These are phyloP conservation scores for Volvariella surrecta DNA, from an alignment of 1,284 basidiomycete genomes.

Conservation along the genomic window DNA sequence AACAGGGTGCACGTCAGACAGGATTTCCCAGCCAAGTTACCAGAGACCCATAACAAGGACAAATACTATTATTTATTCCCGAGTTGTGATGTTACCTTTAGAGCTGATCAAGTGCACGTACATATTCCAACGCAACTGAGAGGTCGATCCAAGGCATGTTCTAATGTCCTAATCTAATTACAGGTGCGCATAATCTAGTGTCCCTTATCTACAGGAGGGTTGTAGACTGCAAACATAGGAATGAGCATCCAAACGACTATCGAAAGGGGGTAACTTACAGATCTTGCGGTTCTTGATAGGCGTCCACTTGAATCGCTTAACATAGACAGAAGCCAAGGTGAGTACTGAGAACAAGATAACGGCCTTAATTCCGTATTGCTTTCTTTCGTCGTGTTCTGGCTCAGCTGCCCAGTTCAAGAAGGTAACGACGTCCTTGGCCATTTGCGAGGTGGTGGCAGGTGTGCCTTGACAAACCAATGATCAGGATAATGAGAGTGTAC, in stretches of 20 bases:
- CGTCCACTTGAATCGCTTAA: slow-evolving; percentile 95
- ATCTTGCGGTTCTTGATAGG: slow-evolving; percentile 91
- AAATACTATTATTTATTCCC: too few relatives aligned
- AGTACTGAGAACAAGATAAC: slow-evolving; percentile 85
- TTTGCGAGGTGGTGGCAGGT: slow-evolving; percentile 95
- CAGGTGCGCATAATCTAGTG: slow-evolving; percentile 25
- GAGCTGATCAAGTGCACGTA: too few relatives aligned
- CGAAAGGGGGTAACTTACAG: slow-evolving; percentile 51
- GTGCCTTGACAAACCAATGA: slow-evolving; percentile 52
- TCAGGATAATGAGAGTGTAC: neutral
- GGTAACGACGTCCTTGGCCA: slow-evolving; percentile 97
- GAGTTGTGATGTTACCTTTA: too few relatives aligned
- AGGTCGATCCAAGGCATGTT: too few relatives aligned
- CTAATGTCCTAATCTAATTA: neutral
- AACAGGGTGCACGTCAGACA: too few relatives aligned
- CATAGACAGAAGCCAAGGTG: slow-evolving; percentile 76
- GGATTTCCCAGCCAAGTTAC: too few relatives aligned
- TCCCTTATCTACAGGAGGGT: slow-evolving; percentile 34
- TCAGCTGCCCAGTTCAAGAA: slow-evolving; percentile 96
- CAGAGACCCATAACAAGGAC: too few relatives aligned
- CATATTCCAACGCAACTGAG: too few relatives aligned
- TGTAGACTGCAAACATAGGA: slow-evolving; percentile 29
- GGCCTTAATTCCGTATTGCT: slow-evolving; percentile 93
- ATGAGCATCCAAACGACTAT: slow-evolving; percentile 1
- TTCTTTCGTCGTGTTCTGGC: slow-evolving; percentile 96